A percentile compares a stretch with the other conserved stretches of the same genome.
Conservation (phyloP, 1,284 basidiomycete species). For the Ceratobasidium sp. region DNA sequence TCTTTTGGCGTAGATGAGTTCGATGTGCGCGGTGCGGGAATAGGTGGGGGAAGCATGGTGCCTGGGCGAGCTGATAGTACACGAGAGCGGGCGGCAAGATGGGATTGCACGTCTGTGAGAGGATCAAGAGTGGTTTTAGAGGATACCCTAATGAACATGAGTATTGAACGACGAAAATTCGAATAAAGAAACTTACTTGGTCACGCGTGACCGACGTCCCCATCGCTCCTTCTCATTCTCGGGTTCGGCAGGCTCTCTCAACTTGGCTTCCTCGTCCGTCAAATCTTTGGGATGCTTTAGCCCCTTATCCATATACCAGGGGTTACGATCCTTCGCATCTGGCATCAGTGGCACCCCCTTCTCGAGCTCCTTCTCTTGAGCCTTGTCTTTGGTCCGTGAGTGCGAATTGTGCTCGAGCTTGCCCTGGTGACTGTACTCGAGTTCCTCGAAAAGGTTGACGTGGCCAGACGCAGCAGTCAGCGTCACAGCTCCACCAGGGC, state of each 20-base stretch:
- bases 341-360: conserved; percentile 77
- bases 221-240: conserved; percentile 50
- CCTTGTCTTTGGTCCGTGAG: conserved; percentile 24
- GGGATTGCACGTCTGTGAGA: conserved; percentile 74
- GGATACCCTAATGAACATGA: conserved; percentile 12
- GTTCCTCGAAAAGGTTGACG: conserved; percentile 81
- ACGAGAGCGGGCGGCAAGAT: conserved; percentile 58
- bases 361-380: conserved; percentile 62
- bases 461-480: conserved; percentile 60
- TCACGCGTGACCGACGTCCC: conserved; percentile 51
- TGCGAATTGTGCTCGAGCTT: conserved; percentile 12
- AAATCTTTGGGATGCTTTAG: conserved; percentile 54
- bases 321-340: conserved; percentile 74
- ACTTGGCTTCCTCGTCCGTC: conserved; percentile 44
- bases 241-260: conserved; percentile 45
- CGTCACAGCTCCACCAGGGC: conserved; percentile 30
- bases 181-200: conserved; percentile 50
- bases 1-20: conserved; percentile 49
- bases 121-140: conserved; percentile 73
- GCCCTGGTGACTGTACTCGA: conserved; percentile 60
- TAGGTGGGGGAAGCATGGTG: conserved; percentile 38
- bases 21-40: conserved; percentile 46
- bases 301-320: conserved; percentile 71
- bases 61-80: conserved; percentile 52
- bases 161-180: background rate